Percentiles rank a stretch among this genome's conserved stretches.
These are phyloP conservation scores for Acanthamoeba lenticulata DNA, from an alignment of 208 protist genomes.

Conservation along the genomic window DNA sequence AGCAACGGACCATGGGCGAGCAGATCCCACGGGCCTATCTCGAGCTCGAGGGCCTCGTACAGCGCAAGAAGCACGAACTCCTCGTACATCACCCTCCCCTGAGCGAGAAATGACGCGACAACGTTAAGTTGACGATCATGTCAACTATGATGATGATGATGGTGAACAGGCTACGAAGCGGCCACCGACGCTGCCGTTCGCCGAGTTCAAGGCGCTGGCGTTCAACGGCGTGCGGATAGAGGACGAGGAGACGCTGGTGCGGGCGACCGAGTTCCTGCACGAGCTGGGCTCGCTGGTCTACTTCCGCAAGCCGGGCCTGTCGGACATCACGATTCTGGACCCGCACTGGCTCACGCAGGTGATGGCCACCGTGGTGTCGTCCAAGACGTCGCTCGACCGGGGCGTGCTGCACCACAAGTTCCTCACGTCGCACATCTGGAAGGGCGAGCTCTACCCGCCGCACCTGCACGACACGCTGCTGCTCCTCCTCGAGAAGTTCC, in stretches of 20 bases:
- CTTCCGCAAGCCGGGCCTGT: slow-evolving; percentile 53
- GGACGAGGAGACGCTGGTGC: slow-evolving; percentile 39
- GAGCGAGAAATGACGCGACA: no score
- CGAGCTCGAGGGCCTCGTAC: slow-evolving; percentile 27
- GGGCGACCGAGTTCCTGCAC: slow-evolving; percentile 37
- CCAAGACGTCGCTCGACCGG: slow-evolving; percentile 53
- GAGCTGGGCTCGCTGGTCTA: slow-evolving; percentile 63
- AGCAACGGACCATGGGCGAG: slow-evolving; percentile 62
- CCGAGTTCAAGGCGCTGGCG: neutral
- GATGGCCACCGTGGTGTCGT: slow-evolving; percentile 62
- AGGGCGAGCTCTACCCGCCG: slow-evolving; percentile 33
- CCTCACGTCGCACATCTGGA: slow-evolving; percentile 66
- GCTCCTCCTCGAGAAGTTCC: slow-evolving; percentile 54
- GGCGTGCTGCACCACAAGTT: slow-evolving; percentile 60
- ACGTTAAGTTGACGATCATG: no score
- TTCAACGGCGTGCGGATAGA: neutral
- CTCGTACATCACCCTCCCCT: neutral
- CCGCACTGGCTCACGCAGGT: slow-evolving; percentile 58
- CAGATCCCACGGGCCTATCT: slow-evolving; percentile 51
- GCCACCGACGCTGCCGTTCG: neutral
- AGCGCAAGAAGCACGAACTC: neutral
- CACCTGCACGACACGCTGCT: slow-evolving; percentile 57
- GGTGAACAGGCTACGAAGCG: neutral
- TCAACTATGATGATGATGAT: neutral
- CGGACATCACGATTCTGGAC: slow-evolving; percentile 61